Percentiles rank a stretch among this genome's conserved stretches.
Conservation (phyloP, 768 basidiomycete species). For the Brasilioporus rufonigricans region DNA sequence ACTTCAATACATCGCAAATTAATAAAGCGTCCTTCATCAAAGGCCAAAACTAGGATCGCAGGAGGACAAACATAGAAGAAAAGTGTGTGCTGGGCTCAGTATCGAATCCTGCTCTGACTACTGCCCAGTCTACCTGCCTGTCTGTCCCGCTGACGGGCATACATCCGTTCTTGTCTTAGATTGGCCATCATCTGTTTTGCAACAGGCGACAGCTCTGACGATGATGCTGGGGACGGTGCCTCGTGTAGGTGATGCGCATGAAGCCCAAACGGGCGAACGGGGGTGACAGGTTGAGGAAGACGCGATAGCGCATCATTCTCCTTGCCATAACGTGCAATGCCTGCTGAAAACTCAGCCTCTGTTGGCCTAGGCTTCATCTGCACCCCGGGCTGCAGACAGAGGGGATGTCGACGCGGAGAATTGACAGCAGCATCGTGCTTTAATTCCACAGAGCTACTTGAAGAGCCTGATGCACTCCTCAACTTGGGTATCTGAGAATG, state of each 20-base stretch:
- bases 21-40: conserved; percentile 12
- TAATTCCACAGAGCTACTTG: conserved; percentile 20
- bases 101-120: conserved; percentile 30
- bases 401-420: conserved; percentile 3
- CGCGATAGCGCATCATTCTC: conserved; percentile 26
- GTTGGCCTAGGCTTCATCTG: background rate
- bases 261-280: conserved; percentile 41
- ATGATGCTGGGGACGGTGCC: conserved; percentile 62
- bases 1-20: conserved; percentile 14
- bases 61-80: background rate
- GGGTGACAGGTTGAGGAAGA: conserved; percentile 43
- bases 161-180: conserved; percentile 43
- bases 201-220: conserved; percentile 71
- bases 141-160: conserved; percentile 33
- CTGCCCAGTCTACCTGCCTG: conserved; percentile 32
- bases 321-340: conserved; percentile 7
- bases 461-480: conserved; percentile 27
- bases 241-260: conserved; percentile 29
- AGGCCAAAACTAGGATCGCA: conserved; percentile 12
- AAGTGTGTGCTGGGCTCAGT: conserved; percentile 11
- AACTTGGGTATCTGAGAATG: conserved; percentile 32
- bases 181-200: conserved; percentile 67
- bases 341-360: background rate
- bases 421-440: conserved; percentile 1
- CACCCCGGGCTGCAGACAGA: conserved; percentile 3